Base-by-base conservation (phyloP, 192 early-diverging fungal species). In the Allomyces macrogynus region DNA sequence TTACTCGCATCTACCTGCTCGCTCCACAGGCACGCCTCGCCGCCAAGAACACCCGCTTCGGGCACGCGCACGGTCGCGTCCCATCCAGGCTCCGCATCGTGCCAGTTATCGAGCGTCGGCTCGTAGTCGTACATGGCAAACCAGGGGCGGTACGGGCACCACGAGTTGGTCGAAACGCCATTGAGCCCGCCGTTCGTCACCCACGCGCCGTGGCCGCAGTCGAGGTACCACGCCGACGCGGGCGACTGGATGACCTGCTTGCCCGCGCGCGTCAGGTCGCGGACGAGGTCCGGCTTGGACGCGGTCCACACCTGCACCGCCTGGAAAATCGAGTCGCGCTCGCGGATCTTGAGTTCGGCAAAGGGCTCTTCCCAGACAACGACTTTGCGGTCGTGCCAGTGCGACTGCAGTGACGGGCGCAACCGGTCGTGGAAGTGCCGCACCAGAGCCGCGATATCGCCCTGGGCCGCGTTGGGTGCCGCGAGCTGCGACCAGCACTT, bases 101-200 rank as follows among this genome's bases (percentile, higher is more conserved):
- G 70, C 5, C 75, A 78, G 67, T 86, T 73, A 25, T 78, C 80
- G 60, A 79, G 75, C 61, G 76, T 77, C 44, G 83, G 75, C 66
- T 87, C 78, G 69, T 78, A 87, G 62, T 72, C 70, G 70, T 89
- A 86, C 61, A 86, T 77, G 61, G 80, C 80, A 74, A 84, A 80
- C 87, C 86, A 87, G 26, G 80, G 70, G 77, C 85, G 86, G 81
- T 76, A 86, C 44, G 87, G 86, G 73, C 87, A 89, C 86, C 87
- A 89, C 32, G 84, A 87, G 60, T 69, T n/a, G 67, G 67, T 22
- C 70, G 65, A 67, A 26, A 72, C 63, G 64, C 73, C 77, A 69
- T 83, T 82, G 18, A 66, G 66, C 26, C 16, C 16, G 16, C 16
- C 12, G 5, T 57, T n/a, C 12, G 49, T 24, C 10, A 62, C 8